phyloP scores from a whole-genome alignment of 1,284 basidiomycete genomes.

The Marasmius tenuissimus region DNA sequence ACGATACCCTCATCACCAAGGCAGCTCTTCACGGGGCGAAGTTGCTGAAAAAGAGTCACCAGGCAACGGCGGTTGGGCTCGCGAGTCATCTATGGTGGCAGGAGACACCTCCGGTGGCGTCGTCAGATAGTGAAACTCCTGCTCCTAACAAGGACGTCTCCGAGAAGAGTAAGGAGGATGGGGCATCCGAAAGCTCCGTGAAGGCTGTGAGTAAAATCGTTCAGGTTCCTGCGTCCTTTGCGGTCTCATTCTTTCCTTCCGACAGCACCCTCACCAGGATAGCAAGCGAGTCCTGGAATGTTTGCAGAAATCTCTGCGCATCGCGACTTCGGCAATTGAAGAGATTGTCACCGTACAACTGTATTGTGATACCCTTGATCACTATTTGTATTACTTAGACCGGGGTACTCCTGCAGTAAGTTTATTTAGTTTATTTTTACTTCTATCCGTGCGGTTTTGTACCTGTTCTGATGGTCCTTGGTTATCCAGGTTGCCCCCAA shows the following conservation, averaged over 20 bases:
- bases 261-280: conserved; percentile 83
- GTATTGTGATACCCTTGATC: conserved; percentile 92
- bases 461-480: conserved; percentile 4
- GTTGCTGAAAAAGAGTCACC: conserved; percentile 94
- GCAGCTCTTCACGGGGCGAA: conserved; percentile 93
- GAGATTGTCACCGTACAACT: conserved; percentile 93
- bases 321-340: conserved; percentile 92
- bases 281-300: conserved; percentile 95
- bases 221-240: neutral
- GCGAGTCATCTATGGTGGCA: conserved; percentile 99
- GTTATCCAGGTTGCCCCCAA: conserved; percentile 77
- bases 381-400: conserved; percentile 93
- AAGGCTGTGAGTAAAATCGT: conserved; percentile 55
- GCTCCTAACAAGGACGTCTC: conserved; percentile 31
- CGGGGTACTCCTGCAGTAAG: conserved; percentile 85
- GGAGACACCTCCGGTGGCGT: conserved; percentile 43
- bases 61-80: conserved; percentile 89
- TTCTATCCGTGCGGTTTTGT: neutral
- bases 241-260: neutral
- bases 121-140: conserved; percentile 37
- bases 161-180: conserved; percentile 42
- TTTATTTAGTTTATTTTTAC: conserved; percentile 28
- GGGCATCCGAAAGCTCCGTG: conserved; percentile 38
- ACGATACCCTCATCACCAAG: conserved; percentile 94
- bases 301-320: conserved; percentile 89